Conservation (phyloP, 2,329 filamentous ascomycete species). For the Zasmidium citrigriseum region DNA sequence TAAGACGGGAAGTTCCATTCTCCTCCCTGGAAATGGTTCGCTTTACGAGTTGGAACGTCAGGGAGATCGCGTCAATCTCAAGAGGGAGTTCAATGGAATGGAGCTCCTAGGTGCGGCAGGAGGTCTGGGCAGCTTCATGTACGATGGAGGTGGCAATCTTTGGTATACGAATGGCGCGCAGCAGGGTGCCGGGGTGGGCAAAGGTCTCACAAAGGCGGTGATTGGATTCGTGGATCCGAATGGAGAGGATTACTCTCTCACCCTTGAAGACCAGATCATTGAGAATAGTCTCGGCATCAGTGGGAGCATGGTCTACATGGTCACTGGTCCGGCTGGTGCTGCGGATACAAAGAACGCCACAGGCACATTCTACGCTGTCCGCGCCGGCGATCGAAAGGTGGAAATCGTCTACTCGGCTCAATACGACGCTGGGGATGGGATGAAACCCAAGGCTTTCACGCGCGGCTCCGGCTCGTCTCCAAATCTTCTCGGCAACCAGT, state of each 20-base stretch:
- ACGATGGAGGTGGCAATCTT: slow-evolving; percentile 1
- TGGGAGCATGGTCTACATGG: not conserved
- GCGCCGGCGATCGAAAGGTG: not conserved
- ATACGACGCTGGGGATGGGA: slow-evolving; percentile 3
- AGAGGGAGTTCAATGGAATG: too few relatives aligned
- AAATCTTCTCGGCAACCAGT: slow-evolving; percentile 1
- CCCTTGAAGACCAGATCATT: not conserved
- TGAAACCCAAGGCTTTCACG: not conserved
- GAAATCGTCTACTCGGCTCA: not conserved
- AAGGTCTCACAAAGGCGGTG: not conserved
- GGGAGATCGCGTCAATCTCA: not conserved
- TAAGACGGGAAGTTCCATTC: not conserved
- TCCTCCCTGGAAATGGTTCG: not conserved
- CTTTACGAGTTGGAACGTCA: not conserved
- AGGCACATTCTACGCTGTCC: not conserved
- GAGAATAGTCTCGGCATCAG: slow-evolving; percentile 1
- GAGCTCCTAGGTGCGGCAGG: not conserved
- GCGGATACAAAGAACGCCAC: not conserved
- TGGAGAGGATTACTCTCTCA: not conserved
- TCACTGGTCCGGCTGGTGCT: slow-evolving; percentile 3
- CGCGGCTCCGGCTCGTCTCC: slow-evolving; percentile 2
- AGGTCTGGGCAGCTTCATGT: not conserved
- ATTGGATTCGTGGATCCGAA: slow-evolving; percentile 1
- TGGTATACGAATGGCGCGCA: slow-evolving; percentile 1
- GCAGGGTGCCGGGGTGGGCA: not conserved